Conservation (phyloP, 164 flowering plant genomes). For the Dillenia suffruticosa region DNA sequence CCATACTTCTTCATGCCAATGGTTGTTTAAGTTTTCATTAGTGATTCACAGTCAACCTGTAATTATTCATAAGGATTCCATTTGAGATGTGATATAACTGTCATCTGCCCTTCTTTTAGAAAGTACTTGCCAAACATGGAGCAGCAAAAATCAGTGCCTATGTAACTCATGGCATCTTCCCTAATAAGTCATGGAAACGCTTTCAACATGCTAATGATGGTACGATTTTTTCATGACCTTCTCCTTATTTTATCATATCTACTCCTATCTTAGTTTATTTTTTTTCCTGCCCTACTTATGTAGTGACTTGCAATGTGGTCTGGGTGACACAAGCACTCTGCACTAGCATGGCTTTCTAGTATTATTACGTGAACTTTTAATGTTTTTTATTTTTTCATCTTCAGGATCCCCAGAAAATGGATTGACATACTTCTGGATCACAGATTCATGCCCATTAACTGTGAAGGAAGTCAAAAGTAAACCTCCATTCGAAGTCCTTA, state of each 20-base stretch:
- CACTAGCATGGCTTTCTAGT: too few relatives aligned
- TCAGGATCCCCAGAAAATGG: slow-evolving; percentile 70
- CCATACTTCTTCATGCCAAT: too few relatives aligned
- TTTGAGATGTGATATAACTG: neutral
- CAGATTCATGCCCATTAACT: slow-evolving; percentile 89
- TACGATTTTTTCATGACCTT: slow-evolving; percentile 12
- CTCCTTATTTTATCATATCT: neutral
- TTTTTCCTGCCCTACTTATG: neutral
- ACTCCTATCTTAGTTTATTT: neutral
- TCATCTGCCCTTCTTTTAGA: slow-evolving; percentile 34
- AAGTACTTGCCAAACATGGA: slow-evolving; percentile 87
- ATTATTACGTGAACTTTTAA: too few relatives aligned
- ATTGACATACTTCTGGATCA: slow-evolving; percentile 89
- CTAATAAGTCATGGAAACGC: slow-evolving; percentile 84
- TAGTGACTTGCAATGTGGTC: too few relatives aligned
- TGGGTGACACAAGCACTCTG: too few relatives aligned
- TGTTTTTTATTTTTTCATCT: neutral
- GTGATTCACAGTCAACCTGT: too few relatives aligned
- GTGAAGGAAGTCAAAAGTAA: slow-evolving; percentile 64
- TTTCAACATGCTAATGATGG: slow-evolving; percentile 75
- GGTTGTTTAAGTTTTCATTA: too few relatives aligned
- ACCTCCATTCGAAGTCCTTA: slow-evolving; percentile 88
- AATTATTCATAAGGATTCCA: too few relatives aligned
- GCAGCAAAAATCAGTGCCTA: slow-evolving; percentile 92
- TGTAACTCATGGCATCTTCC: slow-evolving; percentile 97